A percentile compares a stretch with the other conserved stretches of the same genome.
Evolutionary conservation across 371 early-diverging fungal genomes (phyloP).

Genomic region (Furculomyces boomerangus): DNA sequence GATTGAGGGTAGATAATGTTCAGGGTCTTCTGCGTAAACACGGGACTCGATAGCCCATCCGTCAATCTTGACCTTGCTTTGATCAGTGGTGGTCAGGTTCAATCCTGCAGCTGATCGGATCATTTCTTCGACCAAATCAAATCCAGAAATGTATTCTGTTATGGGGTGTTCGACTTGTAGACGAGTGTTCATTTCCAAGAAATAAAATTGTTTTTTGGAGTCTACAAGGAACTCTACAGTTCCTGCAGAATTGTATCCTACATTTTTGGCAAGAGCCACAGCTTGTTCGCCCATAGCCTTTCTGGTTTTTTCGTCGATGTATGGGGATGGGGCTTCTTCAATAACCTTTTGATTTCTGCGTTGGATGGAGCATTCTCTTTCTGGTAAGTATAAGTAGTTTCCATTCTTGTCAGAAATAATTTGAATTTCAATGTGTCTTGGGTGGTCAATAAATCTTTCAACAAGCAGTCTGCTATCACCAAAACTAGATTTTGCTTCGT

Average conservation of each 20-base stretch:
- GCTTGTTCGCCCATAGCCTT: slow-evolving; percentile 72
- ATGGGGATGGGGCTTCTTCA: slow-evolving; percentile 83
- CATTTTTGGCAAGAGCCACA: slow-evolving; percentile 79
- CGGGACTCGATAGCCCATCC: slow-evolving; percentile 96
- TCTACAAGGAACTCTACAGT: slow-evolving; percentile 97
- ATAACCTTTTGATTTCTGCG: slow-evolving; percentile 94
- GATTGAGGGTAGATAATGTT: slow-evolving; percentile 83
- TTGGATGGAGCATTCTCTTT: slow-evolving; percentile 95
- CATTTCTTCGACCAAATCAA: slow-evolving; percentile 90
- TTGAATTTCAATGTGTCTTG: slow-evolving; percentile 93
- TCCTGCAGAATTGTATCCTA: slow-evolving; percentile 83
- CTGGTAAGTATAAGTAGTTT: slow-evolving; percentile 81
- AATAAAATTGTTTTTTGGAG: slow-evolving; percentile 76
- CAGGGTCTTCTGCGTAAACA: slow-evolving; percentile 94
- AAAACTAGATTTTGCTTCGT: slow-evolving; percentile 81
- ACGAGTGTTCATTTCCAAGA: slow-evolving; percentile 96
- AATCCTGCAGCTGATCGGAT: slow-evolving; percentile 77
- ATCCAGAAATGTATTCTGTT: slow-evolving; percentile 87
- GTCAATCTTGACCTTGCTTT: slow-evolving; percentile 43
- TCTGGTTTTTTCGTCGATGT: slow-evolving; percentile 49
- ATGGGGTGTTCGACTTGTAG: slow-evolving; percentile 95
- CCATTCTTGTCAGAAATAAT: slow-evolving; percentile 82
- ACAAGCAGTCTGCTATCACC: slow-evolving; percentile 78
- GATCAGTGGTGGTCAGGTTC: slow-evolving; percentile 40
- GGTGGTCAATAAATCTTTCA: slow-evolving; percentile 73